These are phyloP conservation scores for Lactuca saligna DNA, from an alignment of 129 eudicot genomes.

Conservation along the genomic window DNA sequence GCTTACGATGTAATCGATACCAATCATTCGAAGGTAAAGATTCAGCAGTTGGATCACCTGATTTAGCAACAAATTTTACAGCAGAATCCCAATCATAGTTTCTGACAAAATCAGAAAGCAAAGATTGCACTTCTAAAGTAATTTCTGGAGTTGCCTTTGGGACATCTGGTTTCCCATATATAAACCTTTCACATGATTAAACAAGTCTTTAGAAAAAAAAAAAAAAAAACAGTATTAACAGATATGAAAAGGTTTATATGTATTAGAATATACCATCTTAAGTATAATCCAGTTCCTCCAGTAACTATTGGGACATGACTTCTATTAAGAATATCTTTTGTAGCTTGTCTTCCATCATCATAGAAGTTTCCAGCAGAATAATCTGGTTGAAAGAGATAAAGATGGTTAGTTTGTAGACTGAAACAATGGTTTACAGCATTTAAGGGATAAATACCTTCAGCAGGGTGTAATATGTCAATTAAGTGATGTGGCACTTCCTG, in stretches of 20 bases:
- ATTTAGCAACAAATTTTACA: slow-evolving; percentile 64
- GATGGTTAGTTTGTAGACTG: slow-evolving; percentile 19
- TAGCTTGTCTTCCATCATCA: slow-evolving; percentile 80
- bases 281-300: slow-evolving; percentile 93
- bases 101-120: slow-evolving; percentile 63
- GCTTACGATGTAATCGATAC: slow-evolving; percentile 88
- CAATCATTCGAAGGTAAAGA: slow-evolving; percentile 86
- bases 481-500: slow-evolving; percentile 96
- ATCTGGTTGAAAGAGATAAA: slow-evolving; percentile 38
- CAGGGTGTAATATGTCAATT: slow-evolving; percentile 89
- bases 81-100: slow-evolving; percentile 88
- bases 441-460: slow-evolving; percentile 65
- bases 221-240: neutral
- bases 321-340: slow-evolving; percentile 66
- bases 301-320: slow-evolving; percentile 85
- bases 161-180: slow-evolving; percentile 98
- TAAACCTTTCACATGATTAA: slow-evolving; percentile 55
- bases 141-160: slow-evolving; percentile 79
- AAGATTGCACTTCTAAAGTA: slow-evolving; percentile 58
- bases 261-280: slow-evolving; percentile 64
- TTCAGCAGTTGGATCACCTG: slow-evolving; percentile 79
- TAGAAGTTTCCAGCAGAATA: slow-evolving; percentile 93
- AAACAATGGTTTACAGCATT: slow-evolving; percentile 9
- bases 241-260: neutral
- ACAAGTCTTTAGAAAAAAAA: neutral